Evolutionary conservation across 2,329 filamentous ascomycete species (phyloP).

Genomic region (Ophiostoma himal-ulmi): DNA sequence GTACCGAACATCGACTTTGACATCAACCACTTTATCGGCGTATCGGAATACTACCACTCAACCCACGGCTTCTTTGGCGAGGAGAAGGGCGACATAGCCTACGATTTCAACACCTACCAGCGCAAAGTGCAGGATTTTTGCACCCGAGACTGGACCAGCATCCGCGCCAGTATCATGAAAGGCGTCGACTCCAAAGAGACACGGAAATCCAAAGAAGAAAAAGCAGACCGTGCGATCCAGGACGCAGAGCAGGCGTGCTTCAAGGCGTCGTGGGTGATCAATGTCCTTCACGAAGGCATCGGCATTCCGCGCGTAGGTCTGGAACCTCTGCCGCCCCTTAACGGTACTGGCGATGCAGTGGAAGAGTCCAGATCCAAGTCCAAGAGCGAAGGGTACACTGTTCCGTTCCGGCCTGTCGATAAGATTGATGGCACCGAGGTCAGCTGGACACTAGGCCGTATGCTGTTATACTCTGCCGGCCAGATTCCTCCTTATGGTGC

Average conservation of each 20-base stretch:
- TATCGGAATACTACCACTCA: conserved; percentile 98
- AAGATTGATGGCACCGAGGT: conserved; percentile 89
- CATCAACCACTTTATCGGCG: conserved; percentile 94
- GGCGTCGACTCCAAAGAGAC: conserved; percentile 53
- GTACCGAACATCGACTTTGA: conserved; percentile 95
- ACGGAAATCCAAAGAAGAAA: conserved; percentile 44
- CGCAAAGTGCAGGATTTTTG: conserved; percentile 80
- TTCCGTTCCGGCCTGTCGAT: conserved; percentile 87
- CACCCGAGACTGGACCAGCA: conserved; percentile 71
- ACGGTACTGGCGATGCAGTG: conserved; percentile 65
- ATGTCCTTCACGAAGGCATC: conserved; percentile 91
- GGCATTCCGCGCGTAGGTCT: conserved; percentile 81
- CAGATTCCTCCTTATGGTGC: conserved; percentile 63
- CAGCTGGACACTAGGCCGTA: conserved; percentile 95
- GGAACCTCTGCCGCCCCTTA: conserved; percentile 58
- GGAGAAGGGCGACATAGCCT: conserved; percentile 65
- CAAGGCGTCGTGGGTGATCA: conserved; percentile 97
- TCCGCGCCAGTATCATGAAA: conserved; percentile 52
- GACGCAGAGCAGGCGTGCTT: conserved; percentile 87
- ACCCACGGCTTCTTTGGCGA: conserved; percentile 89
- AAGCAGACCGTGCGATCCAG: conserved; percentile 66
- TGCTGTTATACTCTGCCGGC: conserved; percentile 88
- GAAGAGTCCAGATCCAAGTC: conserved; percentile 39
- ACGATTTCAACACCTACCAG: conserved; percentile 88
- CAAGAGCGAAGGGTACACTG: conserved; percentile 57